phyloP scores from a whole-genome alignment of 129 eudicot genomes.

The Ambrosia trifida region DNA sequence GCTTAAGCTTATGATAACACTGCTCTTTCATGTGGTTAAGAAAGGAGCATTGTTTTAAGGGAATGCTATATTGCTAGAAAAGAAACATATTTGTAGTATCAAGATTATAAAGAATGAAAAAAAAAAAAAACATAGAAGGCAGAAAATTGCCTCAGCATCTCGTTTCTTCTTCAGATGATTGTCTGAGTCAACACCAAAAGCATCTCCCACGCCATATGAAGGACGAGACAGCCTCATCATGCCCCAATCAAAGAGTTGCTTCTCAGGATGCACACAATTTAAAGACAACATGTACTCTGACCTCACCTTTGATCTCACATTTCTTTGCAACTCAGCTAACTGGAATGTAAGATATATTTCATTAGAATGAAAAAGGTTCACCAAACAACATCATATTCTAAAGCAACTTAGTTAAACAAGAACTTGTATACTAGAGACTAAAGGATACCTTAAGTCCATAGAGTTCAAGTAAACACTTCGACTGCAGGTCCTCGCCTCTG shows the following conservation, averaged over 20 bases:
- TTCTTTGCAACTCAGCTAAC: conserved; percentile 89
- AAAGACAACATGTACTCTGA: conserved; percentile 82
- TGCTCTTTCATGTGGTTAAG: not conserved
- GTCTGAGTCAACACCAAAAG: conserved; percentile 73
- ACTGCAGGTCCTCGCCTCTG: conserved; percentile 97
- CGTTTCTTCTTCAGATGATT: conserved; percentile 85
- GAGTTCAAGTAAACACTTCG: conserved; percentile 95
- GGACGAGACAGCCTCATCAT: conserved; percentile 76
- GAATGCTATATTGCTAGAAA: not conserved
- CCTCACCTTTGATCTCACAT: conserved; percentile 87
- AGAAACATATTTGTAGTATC: not conserved
- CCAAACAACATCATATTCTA: conserved; percentile 7
- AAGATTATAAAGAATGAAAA: not conserved
- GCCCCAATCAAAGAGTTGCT: conserved; percentile 94
- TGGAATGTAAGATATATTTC: conserved; percentile 34
- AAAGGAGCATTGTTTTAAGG: not conserved
- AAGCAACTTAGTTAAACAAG: not conserved
- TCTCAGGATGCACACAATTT: conserved; percentile 77
- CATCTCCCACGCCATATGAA: conserved; percentile 87
- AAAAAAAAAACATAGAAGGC: conserved; percentile 10
- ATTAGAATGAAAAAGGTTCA: conserved; percentile 1
- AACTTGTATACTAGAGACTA: conserved; percentile 18
- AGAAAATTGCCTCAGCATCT: conserved; percentile 68
- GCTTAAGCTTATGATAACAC: not conserved
- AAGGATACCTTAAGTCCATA: conserved; percentile 89